Percentiles rank a stretch among this genome's conserved stretches.
Conservation (phyloP, 164 flowering plant genomes). For the Vitis rupestris region DNA sequence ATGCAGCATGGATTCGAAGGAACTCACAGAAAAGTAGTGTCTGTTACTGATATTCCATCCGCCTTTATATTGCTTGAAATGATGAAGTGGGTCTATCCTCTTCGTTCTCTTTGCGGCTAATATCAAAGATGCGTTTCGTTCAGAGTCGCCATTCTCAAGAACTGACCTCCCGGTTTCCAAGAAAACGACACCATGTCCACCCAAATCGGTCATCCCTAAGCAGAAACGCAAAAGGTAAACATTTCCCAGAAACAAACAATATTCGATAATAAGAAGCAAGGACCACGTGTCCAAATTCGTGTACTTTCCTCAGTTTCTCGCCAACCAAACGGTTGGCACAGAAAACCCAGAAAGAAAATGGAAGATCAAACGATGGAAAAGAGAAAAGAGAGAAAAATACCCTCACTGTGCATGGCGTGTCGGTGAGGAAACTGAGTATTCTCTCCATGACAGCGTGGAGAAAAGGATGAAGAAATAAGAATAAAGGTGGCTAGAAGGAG, state of each 20-base stretch:
- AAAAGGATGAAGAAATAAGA: constrained; percentile 7
- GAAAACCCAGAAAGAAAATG: neutral
- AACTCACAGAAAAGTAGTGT: constrained; percentile 52
- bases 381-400: neutral
- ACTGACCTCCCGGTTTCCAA: neutral
- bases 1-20: neutral
- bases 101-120: constrained; percentile 44
- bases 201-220: constrained; percentile 12
- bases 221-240: neutral
- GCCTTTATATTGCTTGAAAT: constrained; percentile 37
- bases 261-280: neutral
- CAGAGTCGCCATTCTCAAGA: too few relatives aligned
- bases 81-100: constrained; percentile 45
- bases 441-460: constrained; percentile 9
- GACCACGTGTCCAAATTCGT: neutral
- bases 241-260: neutral
- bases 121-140: constrained; percentile 15
- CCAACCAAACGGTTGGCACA: neutral
- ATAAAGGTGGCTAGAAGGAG: constrained; percentile 6
- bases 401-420: neutral
- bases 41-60: constrained; percentile 53
- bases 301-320: neutral
- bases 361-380: neutral
- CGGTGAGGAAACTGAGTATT: constrained; percentile 1
- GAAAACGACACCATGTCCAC: constrained; percentile 9